Conservation (phyloP, 129 eudicot genomes). For the Solidago caesia region DNA sequence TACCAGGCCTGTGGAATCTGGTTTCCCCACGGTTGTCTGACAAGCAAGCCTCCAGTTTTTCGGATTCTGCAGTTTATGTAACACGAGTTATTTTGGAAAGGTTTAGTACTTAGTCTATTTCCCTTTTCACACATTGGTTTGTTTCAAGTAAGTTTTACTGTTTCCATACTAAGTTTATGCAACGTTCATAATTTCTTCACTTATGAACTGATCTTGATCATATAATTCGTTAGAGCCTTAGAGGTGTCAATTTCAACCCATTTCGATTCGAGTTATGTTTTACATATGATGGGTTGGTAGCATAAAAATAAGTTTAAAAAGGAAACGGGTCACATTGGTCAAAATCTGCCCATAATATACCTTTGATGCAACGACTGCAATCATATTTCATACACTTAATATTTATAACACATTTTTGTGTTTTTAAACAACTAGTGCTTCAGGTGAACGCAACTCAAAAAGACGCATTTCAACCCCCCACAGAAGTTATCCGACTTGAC, state of each 20-base stretch:
- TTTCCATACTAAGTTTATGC: background rate
- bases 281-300: too few relatives aligned
- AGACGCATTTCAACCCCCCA: background rate
- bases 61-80: slow-evolving; percentile 56
- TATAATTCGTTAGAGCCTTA: background rate
- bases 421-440: background rate
- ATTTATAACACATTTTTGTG: background rate
- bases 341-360: too few relatives aligned
- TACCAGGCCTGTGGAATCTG: slow-evolving; percentile 81
- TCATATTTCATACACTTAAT: too few relatives aligned
- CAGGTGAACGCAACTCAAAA: background rate
- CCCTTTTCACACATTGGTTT: background rate
- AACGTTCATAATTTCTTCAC: background rate
- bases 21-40: slow-evolving; percentile 70
- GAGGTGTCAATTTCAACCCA: too few relatives aligned
- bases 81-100: background rate
- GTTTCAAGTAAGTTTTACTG: background rate
- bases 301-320: background rate
- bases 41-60: slow-evolving; percentile 97
- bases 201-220: background rate
- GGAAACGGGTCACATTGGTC: slow-evolving; percentile 3
- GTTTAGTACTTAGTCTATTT: background rate
- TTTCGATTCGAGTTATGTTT: too few relatives aligned
- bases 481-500: background rate
- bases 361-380: too few relatives aligned